These are phyloP conservation scores for Talaromyces sp. DNA, from an alignment of 2,329 filamentous ascomycete species.

Conservation along the genomic window DNA sequence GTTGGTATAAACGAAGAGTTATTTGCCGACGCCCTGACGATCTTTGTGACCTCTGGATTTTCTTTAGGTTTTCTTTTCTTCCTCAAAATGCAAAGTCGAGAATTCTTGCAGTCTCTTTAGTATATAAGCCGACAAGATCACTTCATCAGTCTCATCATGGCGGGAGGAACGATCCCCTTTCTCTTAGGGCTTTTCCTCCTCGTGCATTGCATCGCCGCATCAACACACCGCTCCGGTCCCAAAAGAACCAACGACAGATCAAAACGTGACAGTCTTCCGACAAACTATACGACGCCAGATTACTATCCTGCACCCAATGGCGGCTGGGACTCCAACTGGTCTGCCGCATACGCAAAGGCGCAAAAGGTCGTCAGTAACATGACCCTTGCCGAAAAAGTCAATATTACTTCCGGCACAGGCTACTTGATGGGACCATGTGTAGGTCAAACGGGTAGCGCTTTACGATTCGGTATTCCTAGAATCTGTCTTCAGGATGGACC, in stretches of 20 bases:
- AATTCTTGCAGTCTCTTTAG: no score
- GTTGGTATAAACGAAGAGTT: not conserved
- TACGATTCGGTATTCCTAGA: conserved; percentile 66
- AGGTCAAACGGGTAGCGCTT: conserved; percentile 70
- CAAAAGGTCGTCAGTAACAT: conserved; percentile 65
- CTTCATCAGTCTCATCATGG: not conserved
- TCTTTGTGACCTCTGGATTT: not conserved
- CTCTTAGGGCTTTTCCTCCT: conserved; percentile 2
- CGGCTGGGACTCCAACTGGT: conserved; percentile 67
- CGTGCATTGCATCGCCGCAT: not conserved
- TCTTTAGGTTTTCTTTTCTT: not conserved
- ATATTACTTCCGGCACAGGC: conserved; percentile 68
- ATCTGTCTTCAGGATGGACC: conserved; percentile 70
- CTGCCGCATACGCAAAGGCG: conserved; percentile 66
- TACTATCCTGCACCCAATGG: conserved; percentile 71
- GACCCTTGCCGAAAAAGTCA: conserved; percentile 78
- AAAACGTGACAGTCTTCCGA: conserved; percentile 10
- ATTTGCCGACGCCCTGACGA: conserved; percentile 5
- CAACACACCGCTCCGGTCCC: not conserved
- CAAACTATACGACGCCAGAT: conserved; percentile 42
- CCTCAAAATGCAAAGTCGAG: not conserved
- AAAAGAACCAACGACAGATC: not conserved
- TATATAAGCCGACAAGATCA: not conserved
- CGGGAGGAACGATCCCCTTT: not conserved
- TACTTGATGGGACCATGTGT: conserved; percentile 65